Evolutionary conservation across 208 protist genomes (phyloP).

Genomic region (Phytomonas francai): DNA sequence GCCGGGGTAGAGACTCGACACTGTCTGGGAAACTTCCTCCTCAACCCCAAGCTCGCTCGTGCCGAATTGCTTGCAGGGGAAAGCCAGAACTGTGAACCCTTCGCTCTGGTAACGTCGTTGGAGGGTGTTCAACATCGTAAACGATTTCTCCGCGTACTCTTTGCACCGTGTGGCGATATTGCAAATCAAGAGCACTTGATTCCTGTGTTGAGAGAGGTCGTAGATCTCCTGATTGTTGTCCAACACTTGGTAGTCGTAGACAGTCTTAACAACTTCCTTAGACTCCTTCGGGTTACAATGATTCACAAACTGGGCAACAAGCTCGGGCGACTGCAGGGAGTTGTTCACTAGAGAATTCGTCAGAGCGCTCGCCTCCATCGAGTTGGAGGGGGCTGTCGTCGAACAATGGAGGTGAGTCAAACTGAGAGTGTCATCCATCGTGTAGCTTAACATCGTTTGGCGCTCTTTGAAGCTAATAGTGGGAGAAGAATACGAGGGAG

Average conservation of each 20-base stretch:
- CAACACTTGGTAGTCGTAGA: slow-evolving; percentile 79
- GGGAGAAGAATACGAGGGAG: neutral
- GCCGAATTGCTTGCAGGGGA: slow-evolving; percentile 91
- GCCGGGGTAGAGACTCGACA: slow-evolving; percentile 40
- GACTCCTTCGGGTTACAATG: neutral
- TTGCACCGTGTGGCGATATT: slow-evolving; percentile 89
- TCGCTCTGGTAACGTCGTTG: slow-evolving; percentile 80
- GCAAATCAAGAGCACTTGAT: slow-evolving; percentile 84
- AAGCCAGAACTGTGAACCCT: slow-evolving; percentile 87
- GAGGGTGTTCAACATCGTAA: slow-evolving; percentile 63
- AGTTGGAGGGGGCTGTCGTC: neutral
- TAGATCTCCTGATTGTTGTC: slow-evolving; percentile 66
- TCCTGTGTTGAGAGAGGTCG: slow-evolving; percentile 79
- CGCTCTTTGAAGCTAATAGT: neutral
- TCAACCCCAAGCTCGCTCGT: slow-evolving; percentile 73
- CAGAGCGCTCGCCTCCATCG: neutral
- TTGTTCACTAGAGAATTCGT: neutral
- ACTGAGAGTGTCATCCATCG: neutral
- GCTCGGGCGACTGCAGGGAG: neutral
- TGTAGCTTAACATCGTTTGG: neutral
- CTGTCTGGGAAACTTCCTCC: slow-evolving; percentile 58
- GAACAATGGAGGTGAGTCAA: neutral
- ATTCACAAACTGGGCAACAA: neutral
- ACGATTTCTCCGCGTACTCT: slow-evolving; percentile 78
- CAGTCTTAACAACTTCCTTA: slow-evolving; percentile 12